A percentile compares a stretch with the other conserved stretches of the same genome.
Evolutionary conservation across 2,329 filamentous ascomycete species (phyloP).

Genomic region (Xylaria sp.): DNA sequence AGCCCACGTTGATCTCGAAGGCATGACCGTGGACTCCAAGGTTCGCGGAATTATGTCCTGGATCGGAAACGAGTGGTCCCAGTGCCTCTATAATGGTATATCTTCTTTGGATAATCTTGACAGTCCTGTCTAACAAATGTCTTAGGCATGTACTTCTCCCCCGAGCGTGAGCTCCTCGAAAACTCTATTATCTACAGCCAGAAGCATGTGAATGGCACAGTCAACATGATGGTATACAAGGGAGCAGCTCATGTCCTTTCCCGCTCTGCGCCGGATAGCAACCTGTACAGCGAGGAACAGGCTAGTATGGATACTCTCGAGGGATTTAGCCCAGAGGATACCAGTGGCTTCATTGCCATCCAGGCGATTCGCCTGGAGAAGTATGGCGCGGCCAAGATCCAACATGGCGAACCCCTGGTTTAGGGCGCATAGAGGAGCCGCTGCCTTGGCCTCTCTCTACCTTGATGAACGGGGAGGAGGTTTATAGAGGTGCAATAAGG

Average conservation of each 20-base stretch:
- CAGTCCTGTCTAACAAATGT: too few relatives aligned
- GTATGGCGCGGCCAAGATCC: slow-evolving; percentile 56
- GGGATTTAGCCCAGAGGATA: slow-evolving; percentile 54
- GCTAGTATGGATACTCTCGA: slow-evolving; percentile 62
- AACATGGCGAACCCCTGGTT: slow-evolving; percentile 54
- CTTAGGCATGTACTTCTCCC: slow-evolving; percentile 65
- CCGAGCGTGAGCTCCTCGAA: slow-evolving; percentile 68
- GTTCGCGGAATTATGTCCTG: slow-evolving; percentile 68
- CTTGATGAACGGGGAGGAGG: too few relatives aligned
- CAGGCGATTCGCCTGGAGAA: slow-evolving; percentile 73
- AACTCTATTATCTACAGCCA: slow-evolving; percentile 69
- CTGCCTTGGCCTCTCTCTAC: too few relatives aligned
- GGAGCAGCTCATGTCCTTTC: slow-evolving; percentile 54
- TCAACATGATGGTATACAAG: slow-evolving; percentile 47
- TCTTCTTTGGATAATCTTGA: too few relatives aligned
- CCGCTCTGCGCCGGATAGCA: slow-evolving; percentile 57
- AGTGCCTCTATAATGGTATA: slow-evolving; percentile 56
- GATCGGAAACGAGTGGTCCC: slow-evolving; percentile 64
- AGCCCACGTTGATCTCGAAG: too few relatives aligned
- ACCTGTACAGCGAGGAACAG: slow-evolving; percentile 62
- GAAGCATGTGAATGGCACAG: slow-evolving; percentile 57
- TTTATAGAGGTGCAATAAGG: too few relatives aligned
- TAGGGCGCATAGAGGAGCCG: not conserved
- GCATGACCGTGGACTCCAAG: slow-evolving; percentile 66
- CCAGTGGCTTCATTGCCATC: slow-evolving; percentile 70